phyloP scores from a whole-genome alignment of 2,329 filamentous ascomycete genomes.

The Fusarium humuli region DNA sequence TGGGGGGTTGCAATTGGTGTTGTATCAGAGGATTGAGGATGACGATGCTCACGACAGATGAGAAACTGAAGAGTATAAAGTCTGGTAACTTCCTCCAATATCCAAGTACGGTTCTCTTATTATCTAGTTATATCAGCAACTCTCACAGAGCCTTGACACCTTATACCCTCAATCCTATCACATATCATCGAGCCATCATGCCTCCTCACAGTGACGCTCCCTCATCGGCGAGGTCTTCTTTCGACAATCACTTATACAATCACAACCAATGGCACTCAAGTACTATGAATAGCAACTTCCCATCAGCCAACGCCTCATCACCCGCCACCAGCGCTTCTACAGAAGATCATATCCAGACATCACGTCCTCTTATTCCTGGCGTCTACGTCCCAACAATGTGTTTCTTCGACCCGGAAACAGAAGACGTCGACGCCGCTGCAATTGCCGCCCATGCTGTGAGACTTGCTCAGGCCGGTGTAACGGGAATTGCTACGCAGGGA shows the following conservation, averaged over 20 bases:
- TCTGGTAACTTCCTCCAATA: neutral
- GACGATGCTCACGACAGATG: neutral
- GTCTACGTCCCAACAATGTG: constrained; percentile 81
- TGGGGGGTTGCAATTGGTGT: constrained; percentile 2
- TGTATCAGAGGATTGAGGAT: constrained; percentile 1
- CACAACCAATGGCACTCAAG: constrained; percentile 49
- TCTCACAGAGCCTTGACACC: neutral
- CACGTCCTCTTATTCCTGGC: constrained; percentile 60
- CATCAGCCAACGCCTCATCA: constrained; percentile 50
- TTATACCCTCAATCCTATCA: neutral
- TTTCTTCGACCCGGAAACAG: constrained; percentile 74
- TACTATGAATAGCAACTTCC: constrained; percentile 39
- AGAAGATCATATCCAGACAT: constrained; percentile 53
- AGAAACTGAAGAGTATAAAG: constrained; percentile 7
- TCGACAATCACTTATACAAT: constrained; percentile 40
- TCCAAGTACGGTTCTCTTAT: neutral
- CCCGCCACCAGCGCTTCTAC: constrained; percentile 55
- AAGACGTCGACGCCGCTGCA: constrained; percentile 74
- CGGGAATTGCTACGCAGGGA: constrained; percentile 80
- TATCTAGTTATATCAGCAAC: neutral
- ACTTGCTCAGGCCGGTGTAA: constrained; percentile 78
- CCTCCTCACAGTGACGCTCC: constrained; percentile 42
- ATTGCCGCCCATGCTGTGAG: constrained; percentile 72
- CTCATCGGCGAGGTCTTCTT: constrained; percentile 34
- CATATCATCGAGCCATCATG: constrained; percentile 20